These are phyloP conservation scores for Hymenoscyphus albidus DNA, from an alignment of 2,329 filamentous ascomycete species.

Conservation along the genomic window DNA sequence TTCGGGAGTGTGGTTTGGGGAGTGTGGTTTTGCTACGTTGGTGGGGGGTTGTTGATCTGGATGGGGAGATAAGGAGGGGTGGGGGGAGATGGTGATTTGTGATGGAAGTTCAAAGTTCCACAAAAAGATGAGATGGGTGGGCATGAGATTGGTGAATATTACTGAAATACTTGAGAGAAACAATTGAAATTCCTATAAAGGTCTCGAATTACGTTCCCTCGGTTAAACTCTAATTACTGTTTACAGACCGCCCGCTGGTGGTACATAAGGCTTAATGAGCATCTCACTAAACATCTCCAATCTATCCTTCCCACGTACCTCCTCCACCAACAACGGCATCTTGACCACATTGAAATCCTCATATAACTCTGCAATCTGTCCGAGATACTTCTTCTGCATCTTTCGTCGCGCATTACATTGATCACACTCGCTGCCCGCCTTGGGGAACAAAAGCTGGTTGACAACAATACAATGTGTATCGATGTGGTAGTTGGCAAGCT, in stretches of 20 bases:
- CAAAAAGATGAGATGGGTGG: no score
- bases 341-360: slow-evolving; percentile 99
- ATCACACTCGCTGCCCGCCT: slow-evolving; percentile 78
- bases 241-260: slow-evolving; percentile 46
- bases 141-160: no score
- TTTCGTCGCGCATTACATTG: slow-evolving; percentile 92
- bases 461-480: slow-evolving; percentile 98
- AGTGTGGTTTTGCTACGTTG: no score
- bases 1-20: no score
- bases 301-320: slow-evolving; percentile 92
- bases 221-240: slow-evolving; percentile 1
- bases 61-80: no score
- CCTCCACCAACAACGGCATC: slow-evolving; percentile 94
- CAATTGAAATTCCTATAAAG: neutral
- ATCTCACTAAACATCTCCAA: slow-evolving; percentile 87
- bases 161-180: neutral
- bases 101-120: no score
- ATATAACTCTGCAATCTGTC: slow-evolving; percentile 97
- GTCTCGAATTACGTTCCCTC: neutral
- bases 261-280: slow-evolving; percentile 72
- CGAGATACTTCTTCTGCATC: slow-evolving; percentile 99
- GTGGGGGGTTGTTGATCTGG: no score
- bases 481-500: slow-evolving; percentile 87
- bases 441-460: slow-evolving; percentile 94
- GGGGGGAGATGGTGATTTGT: no score